phyloP scores from a whole-genome alignment of 2,329 filamentous ascomycete species.

The Teratosphaeriaceae sp. region DNA sequence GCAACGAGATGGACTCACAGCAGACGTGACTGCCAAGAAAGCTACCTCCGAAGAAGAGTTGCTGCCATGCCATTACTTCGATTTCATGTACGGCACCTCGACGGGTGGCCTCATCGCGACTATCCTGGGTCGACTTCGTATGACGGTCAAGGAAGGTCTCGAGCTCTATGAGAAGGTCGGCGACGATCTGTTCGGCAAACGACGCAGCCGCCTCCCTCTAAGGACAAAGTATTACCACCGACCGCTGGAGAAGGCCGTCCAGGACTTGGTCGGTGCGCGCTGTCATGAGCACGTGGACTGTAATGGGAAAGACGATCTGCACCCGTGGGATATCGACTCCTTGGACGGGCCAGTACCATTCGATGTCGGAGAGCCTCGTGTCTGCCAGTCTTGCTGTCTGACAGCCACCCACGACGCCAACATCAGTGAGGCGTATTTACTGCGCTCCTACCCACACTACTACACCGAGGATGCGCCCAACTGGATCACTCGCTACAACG shows the following conservation, averaged over 20 bases:
- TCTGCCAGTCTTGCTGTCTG: conserved; percentile 39
- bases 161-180: conserved; percentile 43
- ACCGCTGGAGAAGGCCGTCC: conserved; percentile 42
- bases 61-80: conserved; percentile 47
- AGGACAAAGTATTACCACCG: conserved; percentile 45
- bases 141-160: conserved; percentile 43
- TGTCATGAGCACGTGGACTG: conserved; percentile 39
- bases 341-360: conserved; percentile 17
- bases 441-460: conserved; percentile 43
- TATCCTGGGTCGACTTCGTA: conserved; percentile 44
- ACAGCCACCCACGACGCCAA: conserved; percentile 43
- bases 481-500: conserved; percentile 44
- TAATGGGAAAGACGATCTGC: conserved; percentile 37
- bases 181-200: conserved; percentile 42
- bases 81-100: conserved; percentile 48
- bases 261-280: conserved; percentile 37
- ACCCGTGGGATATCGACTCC: conserved; percentile 33
- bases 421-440: conserved; percentile 42
- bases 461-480: conserved; percentile 34
- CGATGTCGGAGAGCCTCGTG: conserved; percentile 26
- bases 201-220: conserved; percentile 38
- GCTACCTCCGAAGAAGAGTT: conserved; percentile 37
- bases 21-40: conserved; percentile 14
- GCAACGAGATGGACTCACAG: conserved; percentile 15
- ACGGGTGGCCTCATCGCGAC: conserved; percentile 48